Evolutionary conservation across 2,329 filamentous ascomycete genomes (phyloP).

Genomic region (Colletotrichum brevisporum): DNA sequence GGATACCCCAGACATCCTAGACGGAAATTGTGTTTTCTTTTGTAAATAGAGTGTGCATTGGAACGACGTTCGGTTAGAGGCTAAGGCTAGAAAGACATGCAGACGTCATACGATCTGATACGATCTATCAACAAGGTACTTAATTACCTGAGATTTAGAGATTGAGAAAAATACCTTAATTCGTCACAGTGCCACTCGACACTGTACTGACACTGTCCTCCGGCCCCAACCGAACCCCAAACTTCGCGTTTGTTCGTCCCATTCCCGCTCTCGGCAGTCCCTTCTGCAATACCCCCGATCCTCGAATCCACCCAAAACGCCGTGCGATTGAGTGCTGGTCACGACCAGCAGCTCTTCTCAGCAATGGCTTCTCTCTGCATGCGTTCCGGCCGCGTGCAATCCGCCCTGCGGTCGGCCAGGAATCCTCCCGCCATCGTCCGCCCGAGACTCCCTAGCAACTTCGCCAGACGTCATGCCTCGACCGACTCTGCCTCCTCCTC

Average conservation of each 20-base stretch:
- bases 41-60: constrained; percentile 29
- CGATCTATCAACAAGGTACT: constrained; percentile 6
- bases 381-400: constrained; percentile 45
- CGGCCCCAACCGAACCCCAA: constrained; percentile 17
- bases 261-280: constrained; percentile 14
- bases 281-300: constrained; percentile 20
- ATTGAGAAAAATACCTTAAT: constrained; percentile 1
- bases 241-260: constrained; percentile 11
- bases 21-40: constrained; percentile 11
- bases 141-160: no score
- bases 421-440: constrained; percentile 37
- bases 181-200: background rate
- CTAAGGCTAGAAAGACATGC: constrained; percentile 16
- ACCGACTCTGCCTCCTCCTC: constrained; percentile 42
- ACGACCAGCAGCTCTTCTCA: constrained; percentile 43
- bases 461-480: constrained; percentile 51
- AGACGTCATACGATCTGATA: constrained; percentile 35
- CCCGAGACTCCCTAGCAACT: constrained; percentile 44
- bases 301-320: constrained; percentile 25
- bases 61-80: constrained; percentile 31
- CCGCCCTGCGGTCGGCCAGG: constrained; percentile 43
- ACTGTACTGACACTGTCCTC: constrained; percentile 17
- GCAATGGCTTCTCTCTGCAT: constrained; percentile 51
- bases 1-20: constrained; percentile 11
- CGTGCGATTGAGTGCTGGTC: constrained; percentile 52